Evolutionary conservation across 129 eudicot species (phyloP).

Genomic region (Flaveria brownii): DNA sequence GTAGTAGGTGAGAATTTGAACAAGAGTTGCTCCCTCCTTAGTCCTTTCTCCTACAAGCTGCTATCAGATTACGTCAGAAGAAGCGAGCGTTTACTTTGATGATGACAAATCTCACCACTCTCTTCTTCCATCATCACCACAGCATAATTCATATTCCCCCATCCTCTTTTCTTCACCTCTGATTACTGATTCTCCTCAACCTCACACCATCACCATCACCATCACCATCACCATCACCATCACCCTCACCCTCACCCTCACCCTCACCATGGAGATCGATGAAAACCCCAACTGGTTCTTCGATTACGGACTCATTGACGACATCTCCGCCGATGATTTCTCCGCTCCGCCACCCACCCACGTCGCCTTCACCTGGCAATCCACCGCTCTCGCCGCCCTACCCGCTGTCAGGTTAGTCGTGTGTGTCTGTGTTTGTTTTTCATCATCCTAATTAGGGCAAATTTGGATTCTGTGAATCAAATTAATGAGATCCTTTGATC

Average conservation of each 20-base stretch:
- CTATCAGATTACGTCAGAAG: constrained; percentile 30
- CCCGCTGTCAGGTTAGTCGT: constrained; percentile 43
- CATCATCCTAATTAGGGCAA: not conserved
- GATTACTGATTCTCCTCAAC: not conserved
- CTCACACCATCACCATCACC: not conserved
- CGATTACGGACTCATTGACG: constrained; percentile 61
- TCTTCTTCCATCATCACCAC: constrained; percentile 25
- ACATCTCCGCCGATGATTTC: constrained; percentile 39
- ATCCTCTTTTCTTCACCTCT: not conserved
- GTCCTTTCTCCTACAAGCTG: constrained; percentile 5
- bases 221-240: too few relatives aligned
- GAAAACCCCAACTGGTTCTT: constrained; percentile 58
- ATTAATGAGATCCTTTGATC: not conserved
- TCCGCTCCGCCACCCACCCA: constrained; percentile 27
- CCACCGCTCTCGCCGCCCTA: constrained; percentile 13
- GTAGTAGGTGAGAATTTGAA: constrained; percentile 21
- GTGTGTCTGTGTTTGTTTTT: too few relatives aligned
- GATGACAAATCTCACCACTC: constrained; percentile 29
- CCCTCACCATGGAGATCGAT: constrained; percentile 41
- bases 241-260: not conserved
- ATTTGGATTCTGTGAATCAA: not conserved
- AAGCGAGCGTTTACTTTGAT: constrained; percentile 46
- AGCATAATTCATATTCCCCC: constrained; percentile 20
- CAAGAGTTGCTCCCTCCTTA: constrained; percentile 1
- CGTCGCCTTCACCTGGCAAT: constrained; percentile 42